phyloP scores from a whole-genome alignment of 2,329 filamentous ascomycete species.

The Colletotrichum chrysophilum region DNA sequence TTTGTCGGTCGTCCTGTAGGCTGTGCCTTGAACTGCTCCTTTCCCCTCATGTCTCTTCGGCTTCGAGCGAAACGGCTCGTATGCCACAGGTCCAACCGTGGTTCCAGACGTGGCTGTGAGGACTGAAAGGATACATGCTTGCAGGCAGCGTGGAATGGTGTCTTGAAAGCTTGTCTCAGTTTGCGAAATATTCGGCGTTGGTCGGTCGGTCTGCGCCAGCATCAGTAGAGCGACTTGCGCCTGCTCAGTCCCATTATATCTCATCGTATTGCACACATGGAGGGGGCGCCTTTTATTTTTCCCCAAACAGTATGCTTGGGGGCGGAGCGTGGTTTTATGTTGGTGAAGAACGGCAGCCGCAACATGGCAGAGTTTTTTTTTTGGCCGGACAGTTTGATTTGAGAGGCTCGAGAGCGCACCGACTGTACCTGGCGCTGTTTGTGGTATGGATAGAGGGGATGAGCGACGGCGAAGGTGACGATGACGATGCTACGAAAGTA shows the following conservation, averaged over 20 bases:
- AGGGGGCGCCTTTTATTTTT: background rate
- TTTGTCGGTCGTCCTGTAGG: background rate
- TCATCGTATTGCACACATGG: background rate
- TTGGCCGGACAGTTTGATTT: background rate
- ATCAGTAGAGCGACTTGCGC: slow-evolving; percentile 11
- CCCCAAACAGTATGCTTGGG: background rate
- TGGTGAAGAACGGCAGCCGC: background rate
- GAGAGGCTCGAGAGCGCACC: background rate
- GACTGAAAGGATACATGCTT: background rate
- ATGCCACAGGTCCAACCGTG: background rate
- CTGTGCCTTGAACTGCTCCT: background rate
- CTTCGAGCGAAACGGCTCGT: background rate
- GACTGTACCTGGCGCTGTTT: background rate
- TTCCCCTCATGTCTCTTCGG: background rate
- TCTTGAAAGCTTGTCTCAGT: background rate
- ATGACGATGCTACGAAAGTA: slow-evolving; percentile 19
- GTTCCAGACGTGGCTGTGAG: background rate
- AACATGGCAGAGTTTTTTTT: background rate
- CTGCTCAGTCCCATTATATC: background rate
- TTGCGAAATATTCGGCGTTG: slow-evolving; percentile 3
- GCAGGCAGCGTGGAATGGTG: background rate
- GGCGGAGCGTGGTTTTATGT: background rate
- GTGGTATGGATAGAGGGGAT: background rate
- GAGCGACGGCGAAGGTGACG: slow-evolving; percentile 9
- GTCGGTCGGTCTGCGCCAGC: slow-evolving; percentile 11